Percentiles rank a stretch among this genome's conserved stretches.
Conservation (phyloP, 2,329 filamentous ascomycete genomes). For the Lachnellula hyalina region DNA sequence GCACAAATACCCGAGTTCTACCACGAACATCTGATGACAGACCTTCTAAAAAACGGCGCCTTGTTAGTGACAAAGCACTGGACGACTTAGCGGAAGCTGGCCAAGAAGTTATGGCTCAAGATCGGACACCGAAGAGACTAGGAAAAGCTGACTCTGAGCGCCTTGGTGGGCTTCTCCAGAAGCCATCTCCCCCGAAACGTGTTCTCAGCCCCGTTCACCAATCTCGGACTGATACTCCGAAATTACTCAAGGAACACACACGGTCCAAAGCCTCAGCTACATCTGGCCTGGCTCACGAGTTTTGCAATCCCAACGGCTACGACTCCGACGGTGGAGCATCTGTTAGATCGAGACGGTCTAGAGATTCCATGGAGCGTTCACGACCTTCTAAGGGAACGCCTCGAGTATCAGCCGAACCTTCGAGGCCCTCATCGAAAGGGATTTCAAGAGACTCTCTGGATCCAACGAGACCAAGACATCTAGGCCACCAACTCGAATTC, state of each 20-base stretch:
- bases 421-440: slow-evolving; percentile 7
- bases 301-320: not conserved
- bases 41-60: slow-evolving; percentile 14
- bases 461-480: not conserved
- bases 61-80: slow-evolving; percentile 14
- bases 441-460: not conserved
- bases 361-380: not conserved
- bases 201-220: slow-evolving; percentile 7
- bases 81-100: slow-evolving; percentile 25
- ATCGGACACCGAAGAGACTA: not conserved
- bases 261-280: not conserved
- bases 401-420: slow-evolving; percentile 1
- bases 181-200: slow-evolving; percentile 21
- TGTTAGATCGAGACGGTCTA: not conserved
- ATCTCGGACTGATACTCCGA: not conserved
- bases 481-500: not conserved
- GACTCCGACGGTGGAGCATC: not conserved
- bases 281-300: not conserved
- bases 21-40: slow-evolving; percentile 18
- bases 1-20: slow-evolving; percentile 25
- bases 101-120: slow-evolving; percentile 4
- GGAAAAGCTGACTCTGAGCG: slow-evolving; percentile 1
- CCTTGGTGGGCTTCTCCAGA: slow-evolving; percentile 18
- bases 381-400: not conserved
- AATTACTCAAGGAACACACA: not conserved